phyloP scores from a whole-genome alignment of 441 rosid species.

The Croton setiger region DNA sequence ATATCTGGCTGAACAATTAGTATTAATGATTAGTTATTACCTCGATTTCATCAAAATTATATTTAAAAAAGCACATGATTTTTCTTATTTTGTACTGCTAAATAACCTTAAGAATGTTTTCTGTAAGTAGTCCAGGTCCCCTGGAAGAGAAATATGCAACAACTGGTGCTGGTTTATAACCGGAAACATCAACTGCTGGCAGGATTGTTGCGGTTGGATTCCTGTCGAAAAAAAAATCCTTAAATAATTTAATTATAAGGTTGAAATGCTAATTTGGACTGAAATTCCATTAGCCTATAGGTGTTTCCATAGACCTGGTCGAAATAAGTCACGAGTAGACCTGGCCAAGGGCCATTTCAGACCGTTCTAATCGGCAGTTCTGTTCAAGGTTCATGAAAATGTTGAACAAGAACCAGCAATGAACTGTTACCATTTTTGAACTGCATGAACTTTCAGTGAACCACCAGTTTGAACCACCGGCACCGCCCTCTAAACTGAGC shows the following conservation, averaged over 20 bases:
- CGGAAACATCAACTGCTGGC: conserved; percentile 36
- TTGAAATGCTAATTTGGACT: too few relatives aligned
- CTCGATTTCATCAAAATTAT: too few relatives aligned
- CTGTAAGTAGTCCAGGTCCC: conserved; percentile 64
- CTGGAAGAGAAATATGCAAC: conserved; percentile 73
- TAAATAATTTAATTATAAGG: neutral
- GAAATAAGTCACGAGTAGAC: too few relatives aligned
- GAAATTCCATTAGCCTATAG: too few relatives aligned
- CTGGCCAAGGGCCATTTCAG: too few relatives aligned
- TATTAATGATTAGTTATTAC: neutral
- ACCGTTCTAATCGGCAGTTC: too few relatives aligned
- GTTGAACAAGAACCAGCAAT: neutral
- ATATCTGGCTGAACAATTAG: conserved; percentile 52
- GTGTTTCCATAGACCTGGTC: too few relatives aligned
- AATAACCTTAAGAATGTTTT: conserved; percentile 73
- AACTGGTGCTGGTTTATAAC: conserved; percentile 58
- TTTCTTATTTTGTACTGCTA: neutral
- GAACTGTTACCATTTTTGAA: neutral
- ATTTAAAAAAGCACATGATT: too few relatives aligned
- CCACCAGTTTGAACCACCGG: too few relatives aligned
- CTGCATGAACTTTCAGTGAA: too few relatives aligned
- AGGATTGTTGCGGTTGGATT: conserved; percentile 58
- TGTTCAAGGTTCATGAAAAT: too few relatives aligned
- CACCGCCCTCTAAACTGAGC: too few relatives aligned
- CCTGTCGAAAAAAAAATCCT: neutral